Percentiles rank a stretch among this genome's conserved stretches.
Conservation (phyloP, 345 rosid species). For the Eucalyptus regnans region DNA sequence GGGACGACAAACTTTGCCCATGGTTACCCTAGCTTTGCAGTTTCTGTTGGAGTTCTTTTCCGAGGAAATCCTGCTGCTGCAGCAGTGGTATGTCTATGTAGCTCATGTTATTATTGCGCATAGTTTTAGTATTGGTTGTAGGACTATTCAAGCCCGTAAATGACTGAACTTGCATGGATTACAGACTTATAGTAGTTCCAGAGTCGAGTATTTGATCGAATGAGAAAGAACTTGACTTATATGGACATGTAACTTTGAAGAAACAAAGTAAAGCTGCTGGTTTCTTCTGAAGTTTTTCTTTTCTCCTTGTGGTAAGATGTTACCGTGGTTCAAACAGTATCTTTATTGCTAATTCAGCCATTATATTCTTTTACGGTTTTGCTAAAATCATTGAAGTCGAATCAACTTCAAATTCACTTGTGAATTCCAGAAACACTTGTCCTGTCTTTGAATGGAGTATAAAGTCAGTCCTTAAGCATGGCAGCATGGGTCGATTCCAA, state of each 20-base stretch:
- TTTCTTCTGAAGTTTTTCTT: neutral
- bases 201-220: neutral
- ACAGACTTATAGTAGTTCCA: neutral
- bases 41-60: conserved; percentile 84
- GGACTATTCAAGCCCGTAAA: neutral
- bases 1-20: conserved; percentile 98
- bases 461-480: neutral
- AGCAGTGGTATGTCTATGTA: conserved; percentile 56
- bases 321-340: neutral
- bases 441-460: neutral
- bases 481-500: neutral
- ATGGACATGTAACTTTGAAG: neutral
- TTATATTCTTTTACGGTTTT: neutral
- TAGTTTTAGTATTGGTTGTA: neutral
- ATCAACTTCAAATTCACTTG: neutral
- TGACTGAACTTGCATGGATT: neutral
- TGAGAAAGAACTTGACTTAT: neutral
- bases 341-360: neutral
- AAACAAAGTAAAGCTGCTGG: neutral
- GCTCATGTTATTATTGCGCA: neutral
- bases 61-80: conserved; percentile 84
- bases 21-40: conserved; percentile 95
- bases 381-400: neutral
- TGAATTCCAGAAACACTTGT: neutral
- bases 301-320: neutral